A percentile compares a stretch with the other conserved stretches of the same genome.
These are phyloP conservation scores for Betula pendula DNA, from an alignment of 306 rosid genomes.

Conservation along the genomic window DNA sequence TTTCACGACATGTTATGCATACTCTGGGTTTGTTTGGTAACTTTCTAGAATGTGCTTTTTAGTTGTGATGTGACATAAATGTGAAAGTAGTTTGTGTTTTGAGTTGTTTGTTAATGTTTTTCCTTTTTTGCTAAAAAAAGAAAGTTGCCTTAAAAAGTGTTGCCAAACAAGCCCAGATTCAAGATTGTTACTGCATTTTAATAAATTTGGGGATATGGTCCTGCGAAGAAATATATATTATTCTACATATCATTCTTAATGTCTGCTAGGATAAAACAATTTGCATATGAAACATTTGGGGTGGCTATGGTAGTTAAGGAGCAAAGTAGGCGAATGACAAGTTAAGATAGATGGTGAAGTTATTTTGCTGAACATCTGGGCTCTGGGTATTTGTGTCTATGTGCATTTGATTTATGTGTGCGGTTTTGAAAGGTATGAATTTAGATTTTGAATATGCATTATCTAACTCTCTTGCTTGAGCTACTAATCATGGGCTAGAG, in stretches of 20 bases:
- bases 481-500: not conserved
- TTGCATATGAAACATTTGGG: no score
- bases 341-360: not conserved
- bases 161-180: no score
- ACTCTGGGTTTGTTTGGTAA: no score
- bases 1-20: not conserved
- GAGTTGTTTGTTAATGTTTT: no score
- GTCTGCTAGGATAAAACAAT: not conserved
- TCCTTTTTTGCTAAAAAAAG: no score
- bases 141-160: no score
- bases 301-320: not conserved
- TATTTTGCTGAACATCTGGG: not conserved
- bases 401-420: not conserved
- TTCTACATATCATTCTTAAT: not conserved
- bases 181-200: not conserved
- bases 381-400: not conserved
- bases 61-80: no score
- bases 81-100: no score
- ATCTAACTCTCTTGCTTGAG: not conserved
- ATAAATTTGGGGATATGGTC: no score
- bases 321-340: not conserved
- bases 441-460: not conserved
- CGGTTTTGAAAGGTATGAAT: not conserved
- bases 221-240: not conserved
- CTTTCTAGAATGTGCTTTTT: no score